Percentiles rank a stretch among this genome's conserved stretches.
Evolutionary conservation across 2,329 filamentous ascomycete species (phyloP).

Genomic region (Stagonosporopsis cucurbitacearum): DNA sequence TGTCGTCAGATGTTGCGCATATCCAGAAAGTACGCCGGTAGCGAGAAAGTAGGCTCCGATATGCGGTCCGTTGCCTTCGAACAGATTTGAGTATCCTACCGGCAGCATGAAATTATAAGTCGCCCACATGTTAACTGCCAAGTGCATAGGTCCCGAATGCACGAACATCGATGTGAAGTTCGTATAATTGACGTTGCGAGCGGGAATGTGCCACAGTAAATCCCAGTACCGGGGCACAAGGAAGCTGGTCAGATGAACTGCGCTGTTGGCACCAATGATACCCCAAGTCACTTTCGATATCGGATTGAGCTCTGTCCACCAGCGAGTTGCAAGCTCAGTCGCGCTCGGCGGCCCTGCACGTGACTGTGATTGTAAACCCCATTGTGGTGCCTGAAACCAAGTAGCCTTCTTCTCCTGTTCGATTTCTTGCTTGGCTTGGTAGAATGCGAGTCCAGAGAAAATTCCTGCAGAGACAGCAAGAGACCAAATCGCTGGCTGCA

Average conservation of each 20-base stretch:
- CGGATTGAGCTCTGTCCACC: constrained; percentile 34
- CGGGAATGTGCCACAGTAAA: constrained; percentile 40
- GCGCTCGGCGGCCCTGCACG: constrained; percentile 32
- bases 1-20: constrained; percentile 38
- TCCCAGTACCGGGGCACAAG: constrained; percentile 33
- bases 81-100: constrained; percentile 37
- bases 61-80: constrained; percentile 41
- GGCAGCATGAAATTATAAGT: constrained; percentile 41
- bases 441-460: constrained; percentile 36
- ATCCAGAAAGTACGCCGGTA: constrained; percentile 39
- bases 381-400: constrained; percentile 30
- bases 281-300: constrained; percentile 37
- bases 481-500: constrained; percentile 41
- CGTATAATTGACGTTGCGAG: constrained; percentile 38
- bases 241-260: constrained; percentile 37
- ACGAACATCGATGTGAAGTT: constrained; percentile 41
- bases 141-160: constrained; percentile 31
- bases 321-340: constrained; percentile 33
- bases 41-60: constrained; percentile 40
- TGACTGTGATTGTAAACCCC: constrained; percentile 17
- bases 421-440: constrained; percentile 37
- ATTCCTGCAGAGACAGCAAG: constrained; percentile 37
- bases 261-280: constrained; percentile 39
- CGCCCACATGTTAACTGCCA: constrained; percentile 40
- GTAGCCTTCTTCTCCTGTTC: constrained; percentile 27